These are phyloP conservation scores for Aspergillus niger DNA, from an alignment of 2,329 filamentous ascomycete species.

Conservation along the genomic window DNA sequence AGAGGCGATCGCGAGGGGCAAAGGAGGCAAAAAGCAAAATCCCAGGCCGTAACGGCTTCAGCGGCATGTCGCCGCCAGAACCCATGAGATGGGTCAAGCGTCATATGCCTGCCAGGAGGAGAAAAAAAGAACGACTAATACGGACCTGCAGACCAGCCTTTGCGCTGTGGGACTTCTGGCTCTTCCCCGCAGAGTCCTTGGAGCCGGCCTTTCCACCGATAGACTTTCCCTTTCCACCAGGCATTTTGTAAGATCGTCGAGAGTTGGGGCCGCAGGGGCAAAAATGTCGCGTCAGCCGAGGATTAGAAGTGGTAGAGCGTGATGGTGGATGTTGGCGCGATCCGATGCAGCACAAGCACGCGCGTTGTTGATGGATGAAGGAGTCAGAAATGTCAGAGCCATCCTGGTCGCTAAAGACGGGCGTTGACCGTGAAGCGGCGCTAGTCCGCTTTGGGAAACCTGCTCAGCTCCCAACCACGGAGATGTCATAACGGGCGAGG, in stretches of 20 bases:
- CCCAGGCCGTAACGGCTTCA: not conserved
- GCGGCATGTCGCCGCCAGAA: not conserved
- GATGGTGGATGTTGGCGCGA: conserved; percentile 33
- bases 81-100: not conserved
- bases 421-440: conserved; percentile 28
- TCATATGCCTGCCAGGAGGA: not conserved
- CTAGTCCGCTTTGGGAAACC: conserved; percentile 41
- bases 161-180: conserved; percentile 89
- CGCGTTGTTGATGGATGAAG: conserved; percentile 49
- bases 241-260: conserved; percentile 52
- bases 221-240: conserved; percentile 93
- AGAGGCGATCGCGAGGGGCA: conserved; percentile 3
- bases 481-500: conserved; percentile 14
- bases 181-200: conserved; percentile 80
- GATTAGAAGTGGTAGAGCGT: conserved; percentile 23
- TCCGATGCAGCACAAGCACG: conserved; percentile 31
- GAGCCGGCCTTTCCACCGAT: conserved; percentile 88
- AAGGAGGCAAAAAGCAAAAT: conserved; percentile 3
- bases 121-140: conserved; percentile 26
- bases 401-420: conserved; percentile 41
- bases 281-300: conserved; percentile 30
- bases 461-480: conserved; percentile 23
- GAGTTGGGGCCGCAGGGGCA: conserved; percentile 29
- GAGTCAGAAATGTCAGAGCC: conserved; percentile 43
- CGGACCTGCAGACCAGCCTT: conserved; percentile 94